Evolutionary conservation across 768 basidiomycete genomes (phyloP), one percentile per base, ranked within the genome.

Genomic region (Mycena vitilis): DNA sequence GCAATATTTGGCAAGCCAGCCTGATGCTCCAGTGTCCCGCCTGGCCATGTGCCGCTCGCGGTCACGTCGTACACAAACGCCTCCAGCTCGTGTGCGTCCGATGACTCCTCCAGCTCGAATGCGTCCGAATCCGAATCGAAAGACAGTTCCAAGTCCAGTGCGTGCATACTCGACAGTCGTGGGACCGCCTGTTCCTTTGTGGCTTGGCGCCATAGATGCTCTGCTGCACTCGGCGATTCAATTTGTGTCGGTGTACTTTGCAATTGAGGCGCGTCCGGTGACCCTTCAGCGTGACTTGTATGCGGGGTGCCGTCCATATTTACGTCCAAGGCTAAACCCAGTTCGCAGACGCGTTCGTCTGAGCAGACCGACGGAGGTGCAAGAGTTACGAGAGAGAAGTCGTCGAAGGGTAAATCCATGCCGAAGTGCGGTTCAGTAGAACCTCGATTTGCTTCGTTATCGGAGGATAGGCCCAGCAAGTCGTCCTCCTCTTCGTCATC

Each of bases 11-110:
- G 58, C 56, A 64, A 57, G 55, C 60, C 16, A 57, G 34, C 45
- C n/a, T 69, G 71, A 72, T 69, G 64, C 66, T 68, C 70, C 66
- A 67, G 69, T 15, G 36, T 48, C 63, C 44, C 45, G 48, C 44
- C 22, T n/a, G 18, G 59, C 44, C 59, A 38, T 60, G 65, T 30
- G 58, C 12, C 44, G n/a, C 12, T 48, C 23, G 11, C 55, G 16
- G 16, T 52, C 30, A 47, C 51, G 22, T 65, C 63, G 59, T 59
- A 2, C 30, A 30, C 47, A 40, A 53, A 68, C 51, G 68, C 71
- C 37, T 52, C 62, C 52, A 71, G 64, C 40, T 63, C 66, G 48
- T 65, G 70, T 40, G 48, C 53, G 48, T 70, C 65, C 49, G 63
- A 60, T 30, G 30, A 68, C 51, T 70, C 71, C 37, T 52, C 62